phyloP scores from a whole-genome alignment of 495 filamentous ascomycete genomes.

The Neurospora sp. region DNA sequence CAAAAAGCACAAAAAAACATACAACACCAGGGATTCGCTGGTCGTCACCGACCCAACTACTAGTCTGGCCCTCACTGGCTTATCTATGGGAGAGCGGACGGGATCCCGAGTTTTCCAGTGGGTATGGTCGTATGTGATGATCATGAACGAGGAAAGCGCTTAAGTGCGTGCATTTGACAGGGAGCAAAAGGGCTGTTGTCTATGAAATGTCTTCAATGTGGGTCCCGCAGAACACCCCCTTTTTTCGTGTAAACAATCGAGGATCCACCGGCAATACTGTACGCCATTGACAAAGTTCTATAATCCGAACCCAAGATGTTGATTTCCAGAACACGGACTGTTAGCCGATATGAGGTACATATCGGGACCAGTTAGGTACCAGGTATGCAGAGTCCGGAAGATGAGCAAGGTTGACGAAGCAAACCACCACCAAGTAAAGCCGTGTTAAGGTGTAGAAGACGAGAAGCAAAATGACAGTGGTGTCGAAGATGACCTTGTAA shows the following conservation, averaged over 20 bases:
- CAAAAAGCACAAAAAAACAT: slow-evolving; percentile 12
- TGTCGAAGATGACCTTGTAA: background rate
- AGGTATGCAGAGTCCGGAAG: background rate
- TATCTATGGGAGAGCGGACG: slow-evolving; percentile 43
- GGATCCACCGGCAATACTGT: background rate
- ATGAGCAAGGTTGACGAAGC: background rate
- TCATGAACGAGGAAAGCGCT: background rate
- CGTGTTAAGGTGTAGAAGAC: background rate
- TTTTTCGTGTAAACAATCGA: background rate
- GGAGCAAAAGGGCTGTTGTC: background rate
- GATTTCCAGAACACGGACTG: background rate
- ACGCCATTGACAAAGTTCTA: background rate
- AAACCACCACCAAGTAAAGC: background rate
- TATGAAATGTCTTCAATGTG: background rate
- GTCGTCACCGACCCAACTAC: slow-evolving; percentile 26
- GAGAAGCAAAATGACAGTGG: background rate
- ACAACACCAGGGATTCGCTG: slow-evolving; percentile 25
- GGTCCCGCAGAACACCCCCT: background rate
- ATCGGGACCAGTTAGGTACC: background rate
- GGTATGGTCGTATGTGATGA: background rate
- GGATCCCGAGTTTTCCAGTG: slow-evolving; percentile 35
- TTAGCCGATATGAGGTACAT: background rate
- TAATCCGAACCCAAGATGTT: background rate
- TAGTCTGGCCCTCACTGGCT: slow-evolving; percentile 18
- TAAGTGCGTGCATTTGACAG: background rate